phyloP scores from a whole-genome alignment of 1,139 yeast genomes.

The Blastobotrys buckinghamii region DNA sequence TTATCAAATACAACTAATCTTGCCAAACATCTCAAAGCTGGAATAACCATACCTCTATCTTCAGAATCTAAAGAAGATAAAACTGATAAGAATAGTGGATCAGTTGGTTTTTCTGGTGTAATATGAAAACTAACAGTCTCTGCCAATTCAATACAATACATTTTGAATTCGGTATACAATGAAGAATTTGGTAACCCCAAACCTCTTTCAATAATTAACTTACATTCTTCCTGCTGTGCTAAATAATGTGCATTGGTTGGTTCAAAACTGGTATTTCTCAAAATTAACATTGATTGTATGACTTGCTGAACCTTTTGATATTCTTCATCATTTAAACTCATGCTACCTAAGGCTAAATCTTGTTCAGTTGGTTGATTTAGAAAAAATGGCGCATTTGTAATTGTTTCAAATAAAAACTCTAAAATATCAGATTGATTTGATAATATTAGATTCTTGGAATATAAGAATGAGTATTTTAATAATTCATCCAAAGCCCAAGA shows the following conservation, averaged over 20 bases:
- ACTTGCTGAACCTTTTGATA: constrained; percentile 40
- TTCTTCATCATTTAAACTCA: constrained; percentile 21
- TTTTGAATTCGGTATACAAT: constrained; percentile 52
- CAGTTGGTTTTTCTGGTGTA: constrained; percentile 57
- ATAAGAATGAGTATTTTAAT: constrained; percentile 49
- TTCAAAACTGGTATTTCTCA: constrained; percentile 80
- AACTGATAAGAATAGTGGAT: constrained; percentile 33
- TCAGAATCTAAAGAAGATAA: constrained; percentile 23
- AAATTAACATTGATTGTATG: constrained; percentile 60
- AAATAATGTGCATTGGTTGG: constrained; percentile 75
- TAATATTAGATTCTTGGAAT: constrained; percentile 45
- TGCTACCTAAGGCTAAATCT: constrained; percentile 5
- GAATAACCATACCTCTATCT: constrained; percentile 36
- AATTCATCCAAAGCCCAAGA: constrained; percentile 62
- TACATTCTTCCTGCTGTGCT: constrained; percentile 43
- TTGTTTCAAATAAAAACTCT: constrained; percentile 4
- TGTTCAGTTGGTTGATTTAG: constrained; percentile 8
- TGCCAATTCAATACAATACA: constrained; percentile 68
- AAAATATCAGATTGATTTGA: constrained; percentile 34
- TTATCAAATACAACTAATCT: constrained; percentile 37
- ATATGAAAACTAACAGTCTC: constrained; percentile 82
- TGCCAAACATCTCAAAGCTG: constrained; percentile 36
- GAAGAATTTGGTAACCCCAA: constrained; percentile 39
- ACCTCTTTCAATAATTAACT: constrained; percentile 41
- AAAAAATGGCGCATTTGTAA: constrained; percentile 12